Evolutionary conservation across 495 filamentous ascomycete species (phyloP).

Genomic region (Hypoxylon cercidicola): DNA sequence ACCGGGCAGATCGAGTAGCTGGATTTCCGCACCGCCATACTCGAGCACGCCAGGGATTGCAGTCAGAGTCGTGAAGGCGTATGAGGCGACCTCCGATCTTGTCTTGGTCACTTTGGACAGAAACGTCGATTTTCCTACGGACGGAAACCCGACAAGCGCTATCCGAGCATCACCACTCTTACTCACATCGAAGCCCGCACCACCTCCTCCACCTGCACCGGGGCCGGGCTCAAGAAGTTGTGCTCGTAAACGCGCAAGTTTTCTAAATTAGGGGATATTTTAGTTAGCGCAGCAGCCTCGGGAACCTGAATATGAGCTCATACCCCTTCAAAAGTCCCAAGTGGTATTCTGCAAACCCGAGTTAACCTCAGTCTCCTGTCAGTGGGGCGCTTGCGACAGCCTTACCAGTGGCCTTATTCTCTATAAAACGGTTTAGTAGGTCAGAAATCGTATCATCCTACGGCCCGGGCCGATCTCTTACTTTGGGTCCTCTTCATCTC

Average conservation of each 20-base stretch:
- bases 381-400: slow-evolving; percentile 16
- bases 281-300: slow-evolving; percentile 18
- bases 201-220: slow-evolving; percentile 78
- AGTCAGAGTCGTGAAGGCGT: slow-evolving; percentile 97
- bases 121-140: slow-evolving; percentile 98
- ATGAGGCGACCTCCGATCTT: slow-evolving; percentile 94
- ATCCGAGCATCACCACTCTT: slow-evolving; percentile 98
- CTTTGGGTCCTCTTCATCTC: slow-evolving; percentile 99
- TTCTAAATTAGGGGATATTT: slow-evolving; percentile 62
- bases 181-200: slow-evolving; percentile 91
- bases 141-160: slow-evolving; percentile 96
- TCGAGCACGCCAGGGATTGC: slow-evolving; percentile 98
- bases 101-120: slow-evolving; percentile 99
- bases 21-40: slow-evolving; percentile 98
- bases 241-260: slow-evolving; percentile 93
- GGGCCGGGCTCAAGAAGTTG: slow-evolving; percentile 93
- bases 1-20: slow-evolving; percentile 96
- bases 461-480: slow-evolving; percentile 54
- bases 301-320: slow-evolving; percentile 11
- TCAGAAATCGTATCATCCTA: slow-evolving; percentile 34
- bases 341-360: slow-evolving; percentile 80
- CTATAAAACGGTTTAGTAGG: slow-evolving; percentile 57
- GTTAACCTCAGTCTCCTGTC: slow-evolving; percentile 24
- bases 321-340: slow-evolving; percentile 97
- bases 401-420: slow-evolving; percentile 98